Evolutionary conservation across 1,284 basidiomycete genomes (phyloP).

Genomic region (Puccinia novopanici): DNA sequence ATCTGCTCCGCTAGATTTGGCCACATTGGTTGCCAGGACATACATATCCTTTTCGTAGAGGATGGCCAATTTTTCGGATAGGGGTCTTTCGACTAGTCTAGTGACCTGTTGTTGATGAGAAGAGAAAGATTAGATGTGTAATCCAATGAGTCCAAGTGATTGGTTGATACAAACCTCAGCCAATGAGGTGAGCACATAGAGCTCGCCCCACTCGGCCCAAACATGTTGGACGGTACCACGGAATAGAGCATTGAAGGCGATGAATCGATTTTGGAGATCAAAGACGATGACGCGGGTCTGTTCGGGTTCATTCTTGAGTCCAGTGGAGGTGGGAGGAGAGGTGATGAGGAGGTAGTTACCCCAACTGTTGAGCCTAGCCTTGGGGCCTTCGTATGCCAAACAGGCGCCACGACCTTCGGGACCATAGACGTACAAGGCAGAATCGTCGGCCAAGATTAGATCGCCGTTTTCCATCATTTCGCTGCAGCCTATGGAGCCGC

Average conservation of each 20-base stretch:
- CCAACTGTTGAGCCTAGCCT: conserved; percentile 62
- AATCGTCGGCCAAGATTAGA: conserved; percentile 84
- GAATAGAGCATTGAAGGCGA: conserved; percentile 78
- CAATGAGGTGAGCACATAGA: conserved; percentile 75
- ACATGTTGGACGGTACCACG: conserved; percentile 76
- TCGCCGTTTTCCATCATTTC: conserved; percentile 66
- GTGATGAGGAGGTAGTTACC: conserved; percentile 78
- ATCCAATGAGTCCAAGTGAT: neutral
- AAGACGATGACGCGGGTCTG: conserved; percentile 85
- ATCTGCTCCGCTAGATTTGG: conserved; percentile 64
- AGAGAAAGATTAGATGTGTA: neutral
- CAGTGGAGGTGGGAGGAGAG: conserved; percentile 70
- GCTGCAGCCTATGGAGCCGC: conserved; percentile 79
- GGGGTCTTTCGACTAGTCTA: conserved; percentile 73
- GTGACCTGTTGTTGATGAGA: conserved; percentile 19
- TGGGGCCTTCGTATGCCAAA: conserved; percentile 85
- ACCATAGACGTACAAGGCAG: conserved; percentile 85
- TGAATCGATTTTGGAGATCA: conserved; percentile 88
- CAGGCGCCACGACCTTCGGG: conserved; percentile 80
- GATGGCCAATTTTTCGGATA: conserved; percentile 74
- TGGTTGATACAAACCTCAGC: conserved; percentile 65
- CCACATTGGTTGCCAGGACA: conserved; percentile 70
- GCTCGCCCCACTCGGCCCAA: conserved; percentile 74
- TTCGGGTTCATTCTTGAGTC: conserved; percentile 61
- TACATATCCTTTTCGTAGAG: conserved; percentile 69